A percentile compares a stretch with the other conserved stretches of the same genome.
These are phyloP conservation scores for Conticribra guillardii DNA, from an alignment of 108 stramenopile species.

Conservation along the genomic window DNA sequence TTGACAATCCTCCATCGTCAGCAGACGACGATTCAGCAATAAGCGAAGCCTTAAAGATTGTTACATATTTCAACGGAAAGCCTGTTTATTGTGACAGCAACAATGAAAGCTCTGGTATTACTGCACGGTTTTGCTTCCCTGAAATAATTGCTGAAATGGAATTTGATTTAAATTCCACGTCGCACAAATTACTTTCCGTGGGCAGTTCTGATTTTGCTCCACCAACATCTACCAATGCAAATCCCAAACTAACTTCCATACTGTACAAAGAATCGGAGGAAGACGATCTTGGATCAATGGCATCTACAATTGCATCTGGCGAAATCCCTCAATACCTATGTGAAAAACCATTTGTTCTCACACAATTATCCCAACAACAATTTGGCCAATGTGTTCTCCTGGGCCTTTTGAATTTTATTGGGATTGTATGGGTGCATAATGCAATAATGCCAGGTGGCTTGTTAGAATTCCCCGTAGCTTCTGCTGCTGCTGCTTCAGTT, in stretches of 20 bases:
- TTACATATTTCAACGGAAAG: slow-evolving; percentile 82
- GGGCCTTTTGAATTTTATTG: slow-evolving; percentile 72
- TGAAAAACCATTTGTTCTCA: slow-evolving; percentile 61
- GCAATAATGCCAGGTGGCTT: slow-evolving; percentile 65
- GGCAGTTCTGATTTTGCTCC: slow-evolving; percentile 40
- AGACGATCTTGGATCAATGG: too few relatives aligned
- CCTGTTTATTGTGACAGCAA: slow-evolving; percentile 33
- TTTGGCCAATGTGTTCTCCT: slow-evolving; percentile 68
- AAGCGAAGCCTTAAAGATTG: slow-evolving; percentile 57
- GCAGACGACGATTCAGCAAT: slow-evolving; percentile 42
- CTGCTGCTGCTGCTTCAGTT: slow-evolving; percentile 1
- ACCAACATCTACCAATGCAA: slow-evolving; percentile 20
- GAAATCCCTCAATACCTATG: slow-evolving; percentile 56
- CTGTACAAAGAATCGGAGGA: slow-evolving; percentile 29
- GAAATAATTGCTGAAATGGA: slow-evolving; percentile 74
- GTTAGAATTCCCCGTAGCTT: slow-evolving; percentile 37
- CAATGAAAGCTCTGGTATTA: slow-evolving; percentile 17
- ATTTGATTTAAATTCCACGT: slow-evolving; percentile 5
- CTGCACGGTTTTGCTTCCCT: slow-evolving; percentile 70
- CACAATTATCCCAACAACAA: slow-evolving; percentile 56
- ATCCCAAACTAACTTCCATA: slow-evolving; percentile 8
- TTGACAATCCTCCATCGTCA: slow-evolving; percentile 71
- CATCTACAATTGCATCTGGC: slow-evolving; percentile 18
- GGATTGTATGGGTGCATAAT: slow-evolving; percentile 71
- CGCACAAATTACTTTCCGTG: slow-evolving; percentile 16